Conservation (phyloP, 768 basidiomycete genomes). For the Hydnomerulius pinastri region DNA sequence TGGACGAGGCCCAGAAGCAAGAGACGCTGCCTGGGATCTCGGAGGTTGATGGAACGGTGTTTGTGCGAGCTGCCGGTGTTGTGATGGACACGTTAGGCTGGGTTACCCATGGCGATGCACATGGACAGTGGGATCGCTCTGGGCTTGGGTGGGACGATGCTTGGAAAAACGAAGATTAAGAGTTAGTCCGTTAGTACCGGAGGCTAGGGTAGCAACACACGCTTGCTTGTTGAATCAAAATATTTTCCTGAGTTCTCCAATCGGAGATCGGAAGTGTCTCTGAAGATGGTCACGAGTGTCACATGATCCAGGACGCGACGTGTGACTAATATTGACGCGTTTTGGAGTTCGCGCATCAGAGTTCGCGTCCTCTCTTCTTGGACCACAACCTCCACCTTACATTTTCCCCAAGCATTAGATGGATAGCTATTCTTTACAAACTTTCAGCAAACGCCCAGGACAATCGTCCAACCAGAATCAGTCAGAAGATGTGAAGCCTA, state of each 20-base stretch:
- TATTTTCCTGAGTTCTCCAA: too few species aligned
- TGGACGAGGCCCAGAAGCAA: slow-evolving; percentile 26
- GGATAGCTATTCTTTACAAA: not conserved
- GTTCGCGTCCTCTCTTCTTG: too few species aligned
- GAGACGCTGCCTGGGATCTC: slow-evolving; percentile 50
- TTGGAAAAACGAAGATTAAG: slow-evolving; percentile 45
- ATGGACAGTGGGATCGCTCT: slow-evolving; percentile 55
- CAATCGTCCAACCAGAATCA: not conserved
- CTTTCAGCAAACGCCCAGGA: not conserved
- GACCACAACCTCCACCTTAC: slow-evolving; percentile 1
- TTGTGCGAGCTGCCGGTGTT: slow-evolving; percentile 57
- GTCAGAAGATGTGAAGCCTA: not conserved
- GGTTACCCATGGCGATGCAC: slow-evolving; percentile 52
- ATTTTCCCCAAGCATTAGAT: not conserved
- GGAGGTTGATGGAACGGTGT: slow-evolving; percentile 55
- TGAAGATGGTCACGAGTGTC: too few species aligned
- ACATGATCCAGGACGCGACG: slow-evolving; percentile 16
- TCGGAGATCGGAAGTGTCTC: too few species aligned
- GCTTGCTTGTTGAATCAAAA: too few species aligned
- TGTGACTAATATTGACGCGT: not conserved
- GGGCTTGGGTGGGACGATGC: slow-evolving; percentile 63
- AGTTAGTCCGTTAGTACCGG: too few species aligned
- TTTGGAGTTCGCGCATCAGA: too few species aligned
- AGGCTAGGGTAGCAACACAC: too few species aligned
- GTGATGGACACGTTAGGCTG: slow-evolving; percentile 58